Conservation (phyloP, 73 alveolate genomes). For the Blepharisma stoltei region DNA sequence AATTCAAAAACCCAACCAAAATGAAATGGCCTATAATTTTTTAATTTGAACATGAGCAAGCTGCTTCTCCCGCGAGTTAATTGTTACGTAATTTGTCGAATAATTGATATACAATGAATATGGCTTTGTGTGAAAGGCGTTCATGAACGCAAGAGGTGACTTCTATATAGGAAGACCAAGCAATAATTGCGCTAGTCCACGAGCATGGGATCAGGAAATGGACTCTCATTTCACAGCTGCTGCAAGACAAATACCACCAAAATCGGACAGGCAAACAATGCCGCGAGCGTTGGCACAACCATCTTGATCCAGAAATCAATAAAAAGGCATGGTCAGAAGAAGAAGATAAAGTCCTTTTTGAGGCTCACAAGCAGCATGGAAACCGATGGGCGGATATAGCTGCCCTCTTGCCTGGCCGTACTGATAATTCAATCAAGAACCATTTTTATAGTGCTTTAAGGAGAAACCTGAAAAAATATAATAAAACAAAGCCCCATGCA, state of each 20-base stretch:
- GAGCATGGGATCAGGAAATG: conserved; percentile 75
- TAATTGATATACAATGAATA: no score
- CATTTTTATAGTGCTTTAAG: conserved; percentile 80
- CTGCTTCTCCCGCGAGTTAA: no score
- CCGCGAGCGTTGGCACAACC: conserved; percentile 97
- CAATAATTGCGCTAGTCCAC: conserved; percentile 65
- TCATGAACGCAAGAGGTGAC: no score
- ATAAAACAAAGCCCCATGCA: conserved; percentile 17
- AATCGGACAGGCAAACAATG: conserved; percentile 95
- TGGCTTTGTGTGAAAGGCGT: no score
- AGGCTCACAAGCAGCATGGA: conserved; percentile 85
- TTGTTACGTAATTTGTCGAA: no score
- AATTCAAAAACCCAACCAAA: no score
- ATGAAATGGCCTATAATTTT: no score
- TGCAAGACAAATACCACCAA: conserved; percentile 51
- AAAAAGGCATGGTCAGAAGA: conserved; percentile 87
- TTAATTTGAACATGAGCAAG: no score
- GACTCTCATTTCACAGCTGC: conserved; percentile 71
- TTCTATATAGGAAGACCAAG: conserved; percentile 68
- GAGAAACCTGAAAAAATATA: conserved; percentile 72
- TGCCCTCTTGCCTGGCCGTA: conserved; percentile 79
- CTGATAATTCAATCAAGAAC: conserved; percentile 85
- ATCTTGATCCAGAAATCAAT: conserved; percentile 89
- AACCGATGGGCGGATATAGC: conserved; percentile 95
- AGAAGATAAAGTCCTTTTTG: conserved; percentile 91